phyloP scores from a whole-genome alignment of 352 stramenopile genomes.

The Globisporangium barbulae region DNA sequence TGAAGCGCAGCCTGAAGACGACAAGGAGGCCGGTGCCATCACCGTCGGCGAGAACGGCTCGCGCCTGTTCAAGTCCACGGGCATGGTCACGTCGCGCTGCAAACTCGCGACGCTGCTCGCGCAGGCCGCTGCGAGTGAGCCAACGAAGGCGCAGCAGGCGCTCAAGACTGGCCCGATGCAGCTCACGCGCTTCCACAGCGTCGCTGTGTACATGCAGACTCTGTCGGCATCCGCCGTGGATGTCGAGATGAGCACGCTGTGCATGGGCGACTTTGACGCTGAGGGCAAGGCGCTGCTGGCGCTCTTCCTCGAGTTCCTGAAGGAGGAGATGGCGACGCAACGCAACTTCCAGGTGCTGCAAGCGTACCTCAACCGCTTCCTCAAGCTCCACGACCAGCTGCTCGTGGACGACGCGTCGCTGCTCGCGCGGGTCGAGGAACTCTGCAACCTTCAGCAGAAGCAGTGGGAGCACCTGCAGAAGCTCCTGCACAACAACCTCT shows the following conservation, averaged over 20 bases:
- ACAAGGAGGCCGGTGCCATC: slow-evolving; percentile 20
- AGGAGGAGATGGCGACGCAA: slow-evolving; percentile 55
- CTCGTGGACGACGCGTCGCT: slow-evolving; percentile 52
- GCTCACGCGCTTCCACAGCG: slow-evolving; percentile 38
- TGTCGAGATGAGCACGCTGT: slow-evolving; percentile 81
- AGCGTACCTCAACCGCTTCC: slow-evolving; percentile 83
- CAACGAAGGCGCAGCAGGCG: slow-evolving; percentile 12
- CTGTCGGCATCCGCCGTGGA: slow-evolving; percentile 73
- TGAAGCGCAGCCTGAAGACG: slow-evolving; percentile 27
- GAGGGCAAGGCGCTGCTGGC: slow-evolving; percentile 64
- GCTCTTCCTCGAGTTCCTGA: slow-evolving; percentile 64
- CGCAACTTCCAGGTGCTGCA: slow-evolving; percentile 80
- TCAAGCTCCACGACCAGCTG: slow-evolving; percentile 82
- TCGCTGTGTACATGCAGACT: slow-evolving; percentile 63
- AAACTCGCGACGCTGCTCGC: slow-evolving; percentile 61
- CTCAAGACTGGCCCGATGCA: slow-evolving; percentile 20
- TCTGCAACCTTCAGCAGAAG: slow-evolving; percentile 60
- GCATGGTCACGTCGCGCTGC: slow-evolving; percentile 69
- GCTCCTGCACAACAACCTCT: slow-evolving; percentile 83
- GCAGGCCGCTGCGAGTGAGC: slow-evolving; percentile 21
- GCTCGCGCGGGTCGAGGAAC: slow-evolving; percentile 48
- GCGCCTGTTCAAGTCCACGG: slow-evolving; percentile 65
- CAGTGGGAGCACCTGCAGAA: slow-evolving; percentile 83
- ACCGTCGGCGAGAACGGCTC: slow-evolving; percentile 27
- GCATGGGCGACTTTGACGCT: slow-evolving; percentile 79